Percentiles rank a stretch among this genome's conserved stretches.
These are phyloP conservation scores for Auricularia sp. DNA, from an alignment of 768 basidiomycete genomes.

Conservation along the genomic window DNA sequence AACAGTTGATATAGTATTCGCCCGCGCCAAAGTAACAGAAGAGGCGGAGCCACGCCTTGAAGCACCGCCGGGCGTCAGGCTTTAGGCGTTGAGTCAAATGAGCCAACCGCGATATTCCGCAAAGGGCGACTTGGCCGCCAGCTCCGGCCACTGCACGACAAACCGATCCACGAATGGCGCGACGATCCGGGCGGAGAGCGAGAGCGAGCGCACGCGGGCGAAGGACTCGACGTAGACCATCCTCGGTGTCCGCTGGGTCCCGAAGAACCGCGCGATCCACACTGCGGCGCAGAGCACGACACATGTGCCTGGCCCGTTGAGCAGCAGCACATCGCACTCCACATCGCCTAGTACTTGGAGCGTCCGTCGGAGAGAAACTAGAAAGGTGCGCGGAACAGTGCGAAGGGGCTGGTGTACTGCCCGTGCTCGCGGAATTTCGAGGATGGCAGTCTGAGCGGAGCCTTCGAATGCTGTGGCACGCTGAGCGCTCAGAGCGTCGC, in stretches of 20 bases:
- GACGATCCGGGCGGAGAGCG: conserved; percentile 75
- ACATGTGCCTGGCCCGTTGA: conserved; percentile 96
- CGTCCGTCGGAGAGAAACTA: conserved; percentile 30
- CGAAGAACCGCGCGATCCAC: conserved; percentile 56
- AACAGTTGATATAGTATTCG: too few species aligned
- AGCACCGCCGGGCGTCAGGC: too few species aligned
- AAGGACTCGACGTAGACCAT: conserved; percentile 91
- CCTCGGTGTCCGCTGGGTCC: conserved; percentile 48
- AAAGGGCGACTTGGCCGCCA: conserved; percentile 30
- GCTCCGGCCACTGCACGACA: conserved; percentile 80
- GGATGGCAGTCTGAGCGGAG: conserved; percentile 32
- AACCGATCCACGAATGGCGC: conserved; percentile 84
- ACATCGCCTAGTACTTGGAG: conserved; percentile 17
- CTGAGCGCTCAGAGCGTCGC: conserved; percentile 64
- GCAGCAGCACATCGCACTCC: conserved; percentile 64
- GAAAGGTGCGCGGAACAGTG: conserved; percentile 60
- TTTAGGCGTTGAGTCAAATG: conserved; percentile 31
- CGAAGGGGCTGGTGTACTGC: conserved; percentile 71
- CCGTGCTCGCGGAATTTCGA: conserved; percentile 79
- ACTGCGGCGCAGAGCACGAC: conserved; percentile 64
- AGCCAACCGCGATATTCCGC: conserved; percentile 55
- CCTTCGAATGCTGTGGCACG: conserved; percentile 62
- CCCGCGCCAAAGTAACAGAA: too few species aligned
- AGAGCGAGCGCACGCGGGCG: conserved; percentile 72
- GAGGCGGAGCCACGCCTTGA: too few species aligned